A percentile compares a stretch with the other conserved stretches of the same genome.
Evolutionary conservation across 2,329 filamentous ascomycete species (phyloP).

Genomic region (Epichloe brachyelytri): DNA sequence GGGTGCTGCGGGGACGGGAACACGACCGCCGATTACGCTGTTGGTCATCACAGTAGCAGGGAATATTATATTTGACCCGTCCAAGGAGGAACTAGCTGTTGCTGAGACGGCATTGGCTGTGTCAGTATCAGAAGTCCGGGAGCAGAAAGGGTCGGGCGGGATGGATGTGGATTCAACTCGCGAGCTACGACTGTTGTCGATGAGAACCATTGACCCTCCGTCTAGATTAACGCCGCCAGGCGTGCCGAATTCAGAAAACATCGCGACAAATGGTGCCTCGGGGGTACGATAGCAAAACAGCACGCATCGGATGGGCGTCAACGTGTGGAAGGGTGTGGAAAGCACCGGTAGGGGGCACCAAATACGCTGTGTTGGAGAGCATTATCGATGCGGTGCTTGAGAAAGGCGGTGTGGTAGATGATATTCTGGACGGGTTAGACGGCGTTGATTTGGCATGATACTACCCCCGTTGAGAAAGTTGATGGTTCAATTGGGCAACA

Average conservation of each 20-base stretch:
- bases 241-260: slow-evolving; percentile 50
- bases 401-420: slow-evolving; percentile 68
- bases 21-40: slow-evolving; percentile 73
- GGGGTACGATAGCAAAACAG: slow-evolving; percentile 23
- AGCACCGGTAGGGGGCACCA: slow-evolving; percentile 71
- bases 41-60: slow-evolving; percentile 76
- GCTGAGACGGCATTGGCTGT: slow-evolving; percentile 82
- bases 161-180: slow-evolving; percentile 31
- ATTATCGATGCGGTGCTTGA: slow-evolving; percentile 69
- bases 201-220: slow-evolving; percentile 63
- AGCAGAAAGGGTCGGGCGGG: slow-evolving; percentile 13
- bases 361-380: slow-evolving; percentile 55
- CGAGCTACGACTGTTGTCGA: slow-evolving; percentile 48
- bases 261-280: slow-evolving; percentile 32
- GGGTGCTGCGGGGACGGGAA: slow-evolving; percentile 14
- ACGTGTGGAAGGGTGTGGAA: slow-evolving; percentile 65
- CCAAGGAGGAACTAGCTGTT: slow-evolving; percentile 81
- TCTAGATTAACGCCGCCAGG: slow-evolving; percentile 61
- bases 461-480: too few relatives aligned
- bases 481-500: too few relatives aligned
- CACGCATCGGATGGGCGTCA: slow-evolving; percentile 33
- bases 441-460: slow-evolving; percentile 53
- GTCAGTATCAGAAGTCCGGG: slow-evolving; percentile 48
- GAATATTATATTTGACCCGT: slow-evolving; percentile 90
- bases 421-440: slow-evolving; percentile 72